Evolutionary conservation across 768 basidiomycete genomes (phyloP).

Genomic region (Termitomyces sp.): DNA sequence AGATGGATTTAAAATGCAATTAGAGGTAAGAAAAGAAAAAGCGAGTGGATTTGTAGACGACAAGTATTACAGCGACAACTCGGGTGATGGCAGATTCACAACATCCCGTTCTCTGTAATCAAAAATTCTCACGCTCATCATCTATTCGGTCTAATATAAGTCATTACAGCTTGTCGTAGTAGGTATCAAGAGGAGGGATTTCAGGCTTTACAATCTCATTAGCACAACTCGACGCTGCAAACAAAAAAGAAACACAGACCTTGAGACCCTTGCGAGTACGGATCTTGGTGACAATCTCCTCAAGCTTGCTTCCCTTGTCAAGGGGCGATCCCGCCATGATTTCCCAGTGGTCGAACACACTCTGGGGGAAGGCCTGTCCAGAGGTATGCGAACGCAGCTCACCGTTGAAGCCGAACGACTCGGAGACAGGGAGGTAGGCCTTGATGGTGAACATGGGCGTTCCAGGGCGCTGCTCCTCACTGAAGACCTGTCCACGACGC

Average conservation of each 20-base stretch:
- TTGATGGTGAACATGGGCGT: slow-evolving; percentile 99
- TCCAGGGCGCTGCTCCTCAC: slow-evolving; percentile 93
- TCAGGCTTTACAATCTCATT: slow-evolving; percentile 56
- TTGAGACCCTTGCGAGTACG: slow-evolving; percentile 95
- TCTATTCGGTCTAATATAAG: slow-evolving; percentile 1
- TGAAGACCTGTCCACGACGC: slow-evolving; percentile 97
- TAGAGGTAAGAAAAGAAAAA: slow-evolving; percentile 14
- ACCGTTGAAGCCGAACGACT: slow-evolving; percentile 97
- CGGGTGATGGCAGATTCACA: slow-evolving; percentile 4
- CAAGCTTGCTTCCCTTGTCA: slow-evolving; percentile 90
- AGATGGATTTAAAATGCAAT: slow-evolving; percentile 11
- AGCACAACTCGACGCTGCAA: neutral
- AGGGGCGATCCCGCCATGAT: slow-evolving; percentile 75
- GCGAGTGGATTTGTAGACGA: slow-evolving; percentile 18
- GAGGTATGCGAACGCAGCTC: slow-evolving; percentile 88
- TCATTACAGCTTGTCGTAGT: slow-evolving; percentile 88
- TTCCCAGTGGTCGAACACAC: slow-evolving; percentile 93
- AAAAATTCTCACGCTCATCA: slow-evolving; percentile 13
- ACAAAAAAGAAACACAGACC: slow-evolving; percentile 31
- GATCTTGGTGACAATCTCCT: slow-evolving; percentile 77
- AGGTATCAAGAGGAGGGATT: slow-evolving; percentile 80
- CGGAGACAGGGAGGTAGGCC: slow-evolving; percentile 88
- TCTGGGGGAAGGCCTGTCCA: slow-evolving; percentile 98
- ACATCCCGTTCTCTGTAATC: slow-evolving; percentile 4
- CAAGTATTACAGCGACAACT: slow-evolving; percentile 12